These are phyloP conservation scores for Thalassiosira pacifica DNA, from an alignment of 352 stramenopile species.

Conservation along the genomic window DNA sequence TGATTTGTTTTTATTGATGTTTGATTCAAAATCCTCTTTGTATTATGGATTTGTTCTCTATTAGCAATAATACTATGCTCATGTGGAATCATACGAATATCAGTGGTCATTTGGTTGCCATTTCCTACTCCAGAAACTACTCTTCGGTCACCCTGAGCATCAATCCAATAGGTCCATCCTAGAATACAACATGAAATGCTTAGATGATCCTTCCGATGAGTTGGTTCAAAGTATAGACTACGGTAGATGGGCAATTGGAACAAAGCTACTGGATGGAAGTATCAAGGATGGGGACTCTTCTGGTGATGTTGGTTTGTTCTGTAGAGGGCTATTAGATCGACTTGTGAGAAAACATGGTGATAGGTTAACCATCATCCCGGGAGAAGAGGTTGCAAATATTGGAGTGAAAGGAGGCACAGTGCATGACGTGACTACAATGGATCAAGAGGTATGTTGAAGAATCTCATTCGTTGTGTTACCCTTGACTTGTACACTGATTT, in stretches of 20 bases:
- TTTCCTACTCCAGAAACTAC: slow-evolving; percentile 56
- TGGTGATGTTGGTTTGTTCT: slow-evolving; percentile 54
- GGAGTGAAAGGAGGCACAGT: slow-evolving; percentile 14
- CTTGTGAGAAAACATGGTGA: slow-evolving; percentile 29
- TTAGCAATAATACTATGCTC: too few relatives aligned
- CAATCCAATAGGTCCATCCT: slow-evolving; percentile 56
- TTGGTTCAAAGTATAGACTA: slow-evolving; percentile 63
- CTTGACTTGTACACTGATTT: too few relatives aligned
- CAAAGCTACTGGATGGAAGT: slow-evolving; percentile 44
- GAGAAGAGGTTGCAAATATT: slow-evolving; percentile 34
- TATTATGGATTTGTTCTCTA: slow-evolving; percentile 3
- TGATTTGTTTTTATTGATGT: too few relatives aligned
- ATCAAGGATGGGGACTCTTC: slow-evolving; percentile 37
- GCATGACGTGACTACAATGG: slow-evolving; percentile 38
- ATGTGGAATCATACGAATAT: too few relatives aligned
- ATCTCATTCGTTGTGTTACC: too few relatives aligned
- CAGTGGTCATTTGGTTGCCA: slow-evolving; percentile 54
- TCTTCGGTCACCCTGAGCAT: slow-evolving; percentile 34
- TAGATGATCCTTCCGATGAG: slow-evolving; percentile 54
- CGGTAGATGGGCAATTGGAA: slow-evolving; percentile 46
- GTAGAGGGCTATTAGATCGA: slow-evolving; percentile 26
- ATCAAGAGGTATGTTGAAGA: slow-evolving; percentile 39
- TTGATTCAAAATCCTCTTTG: too few relatives aligned
- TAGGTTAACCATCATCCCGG: slow-evolving; percentile 31
- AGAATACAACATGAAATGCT: slow-evolving; percentile 60